Percentiles rank a stretch among this genome's conserved stretches.
phyloP scores from a whole-genome alignment of 2,329 filamentous ascomycete species.

The Pleomassaria siparia region DNA sequence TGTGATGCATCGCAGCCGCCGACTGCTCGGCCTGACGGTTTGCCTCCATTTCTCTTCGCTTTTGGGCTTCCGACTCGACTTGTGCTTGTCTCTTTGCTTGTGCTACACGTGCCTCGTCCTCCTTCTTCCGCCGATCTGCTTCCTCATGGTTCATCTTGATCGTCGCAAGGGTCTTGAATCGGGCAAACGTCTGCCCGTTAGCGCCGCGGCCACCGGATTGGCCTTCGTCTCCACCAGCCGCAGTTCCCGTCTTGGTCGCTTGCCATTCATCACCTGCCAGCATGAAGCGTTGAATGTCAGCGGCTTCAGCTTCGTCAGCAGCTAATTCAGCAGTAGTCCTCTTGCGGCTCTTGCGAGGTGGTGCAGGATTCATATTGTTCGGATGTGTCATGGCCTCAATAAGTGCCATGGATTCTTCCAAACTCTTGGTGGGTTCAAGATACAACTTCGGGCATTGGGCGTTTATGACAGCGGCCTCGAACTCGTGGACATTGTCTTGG shows the following conservation, averaged over 20 bases:
- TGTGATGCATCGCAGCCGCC: slow-evolving; percentile 19
- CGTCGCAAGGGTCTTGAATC: slow-evolving; percentile 87
- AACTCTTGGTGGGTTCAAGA: slow-evolving; percentile 71
- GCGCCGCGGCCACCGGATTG: slow-evolving; percentile 60
- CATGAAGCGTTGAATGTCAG: slow-evolving; percentile 89
- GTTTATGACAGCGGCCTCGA: slow-evolving; percentile 74
- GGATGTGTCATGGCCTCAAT: slow-evolving; percentile 74
- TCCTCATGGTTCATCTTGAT: slow-evolving; percentile 79
- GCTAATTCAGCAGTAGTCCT: slow-evolving; percentile 92
- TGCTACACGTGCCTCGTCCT: slow-evolving; percentile 50
- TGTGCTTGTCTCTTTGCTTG: slow-evolving; percentile 45
- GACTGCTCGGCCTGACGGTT: slow-evolving; percentile 27
- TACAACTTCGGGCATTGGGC: slow-evolving; percentile 74
- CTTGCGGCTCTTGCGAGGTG: slow-evolving; percentile 86
- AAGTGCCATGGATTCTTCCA: slow-evolving; percentile 69
- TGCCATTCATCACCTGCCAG: slow-evolving; percentile 85
- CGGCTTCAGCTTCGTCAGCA: slow-evolving; percentile 88
- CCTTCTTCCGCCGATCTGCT: slow-evolving; percentile 57
- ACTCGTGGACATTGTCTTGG: slow-evolving; percentile 68
- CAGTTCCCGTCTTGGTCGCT: slow-evolving; percentile 57
- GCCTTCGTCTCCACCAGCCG: slow-evolving; percentile 70
- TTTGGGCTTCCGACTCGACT: slow-evolving; percentile 26
- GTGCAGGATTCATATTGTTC: slow-evolving; percentile 73
- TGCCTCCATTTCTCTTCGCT: slow-evolving; percentile 37
- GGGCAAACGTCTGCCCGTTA: slow-evolving; percentile 85